Evolutionary conservation across 2,329 filamentous ascomycete species (phyloP), one percentile per base, ranked within the genome.

Genomic region (Geosmithia putterillii): DNA sequence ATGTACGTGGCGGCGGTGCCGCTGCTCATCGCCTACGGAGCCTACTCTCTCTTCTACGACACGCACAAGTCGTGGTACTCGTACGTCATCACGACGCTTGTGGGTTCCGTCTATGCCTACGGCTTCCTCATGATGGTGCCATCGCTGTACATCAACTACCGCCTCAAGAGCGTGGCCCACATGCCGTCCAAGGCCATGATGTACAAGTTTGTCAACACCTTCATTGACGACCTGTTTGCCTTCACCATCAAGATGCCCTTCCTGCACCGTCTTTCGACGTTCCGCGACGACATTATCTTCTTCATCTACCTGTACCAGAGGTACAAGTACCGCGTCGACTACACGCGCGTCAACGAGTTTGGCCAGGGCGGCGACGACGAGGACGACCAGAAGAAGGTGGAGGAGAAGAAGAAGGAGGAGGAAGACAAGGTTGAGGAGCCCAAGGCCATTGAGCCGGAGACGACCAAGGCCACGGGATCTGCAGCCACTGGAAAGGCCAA

Each of bases 161-260:
- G 90, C 12, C 78, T 98, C 52, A 95, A 90, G 74, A 83, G 81
- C 52, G 86, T 96, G 28, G 92, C 92, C 10, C 92, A 98, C 66
- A 95, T 98, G 90, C 89, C 92, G 1, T 86, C 75, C 52, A 90
- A 87, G 67, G 88, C 92, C 40, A 92, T 98, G 87, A 90, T 82
- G 61, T 95, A 95, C 76, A 95, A 96, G 68, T 95, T 95, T 66
- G 70, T 96, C 51, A 95, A 96, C 69, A 96, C 92, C 5, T 98
- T 98, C 62, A 96, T 98, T 60, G 92, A 98, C 63, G 92, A 98
- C 58, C 71, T 98, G 25, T 98, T 98, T 58, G 92, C 92, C 2
- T 98, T 96, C 57, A 98, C 92, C 35, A 95, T 98, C 70, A 96
- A 96, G 69, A 98, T 98, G 92, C 92, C 92, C 1, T 79, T 89